phyloP scores from a whole-genome alignment of 2,329 filamentous ascomycete species.

The Colletotrichum euphorbiae region DNA sequence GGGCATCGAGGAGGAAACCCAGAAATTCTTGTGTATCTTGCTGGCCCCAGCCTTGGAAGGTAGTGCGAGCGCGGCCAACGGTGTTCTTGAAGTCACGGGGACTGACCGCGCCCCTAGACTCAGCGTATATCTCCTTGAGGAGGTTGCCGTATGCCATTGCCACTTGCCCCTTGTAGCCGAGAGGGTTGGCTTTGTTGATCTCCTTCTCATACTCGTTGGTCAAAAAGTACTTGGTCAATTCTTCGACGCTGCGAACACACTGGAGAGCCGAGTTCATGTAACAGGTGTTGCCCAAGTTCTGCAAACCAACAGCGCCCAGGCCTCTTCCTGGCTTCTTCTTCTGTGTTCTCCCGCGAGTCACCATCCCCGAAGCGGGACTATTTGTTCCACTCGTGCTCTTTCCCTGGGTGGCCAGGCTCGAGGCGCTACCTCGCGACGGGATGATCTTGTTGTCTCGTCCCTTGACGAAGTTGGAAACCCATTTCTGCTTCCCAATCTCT shows the following conservation, averaged over 20 bases:
- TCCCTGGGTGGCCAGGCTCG: conserved; percentile 49
- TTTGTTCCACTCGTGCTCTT: conserved; percentile 73
- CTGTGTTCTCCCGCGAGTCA: conserved; percentile 78
- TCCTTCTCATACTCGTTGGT: conserved; percentile 79
- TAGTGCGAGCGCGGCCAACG: conserved; percentile 82
- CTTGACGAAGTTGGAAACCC: conserved; percentile 62
- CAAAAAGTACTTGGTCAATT: conserved; percentile 92
- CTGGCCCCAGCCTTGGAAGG: conserved; percentile 94
- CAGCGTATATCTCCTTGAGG: conserved; percentile 81
- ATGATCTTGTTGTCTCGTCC: conserved; percentile 50
- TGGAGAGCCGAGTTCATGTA: conserved; percentile 99
- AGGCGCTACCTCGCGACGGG: conserved; percentile 49
- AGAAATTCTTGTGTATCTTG: conserved; percentile 98
- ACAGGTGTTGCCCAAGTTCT: conserved; percentile 95
- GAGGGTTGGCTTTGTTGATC: conserved; percentile 85
- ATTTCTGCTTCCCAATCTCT: conserved; percentile 69
- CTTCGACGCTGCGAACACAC: conserved; percentile 92
- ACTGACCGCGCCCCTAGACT: conserved; percentile 75
- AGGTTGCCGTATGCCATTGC: conserved; percentile 86
- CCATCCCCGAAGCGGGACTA: conserved; percentile 71
- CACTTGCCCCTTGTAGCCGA: conserved; percentile 87
- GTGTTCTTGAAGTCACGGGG: conserved; percentile 86
- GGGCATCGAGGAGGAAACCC: conserved; percentile 90
- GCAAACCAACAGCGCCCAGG: conserved; percentile 83
- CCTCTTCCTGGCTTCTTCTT: conserved; percentile 77